A percentile compares a stretch with the other conserved stretches of the same genome.
Evolutionary conservation across 768 basidiomycete species (phyloP).

Genomic region (Tylopilus cervinicoccineus): DNA sequence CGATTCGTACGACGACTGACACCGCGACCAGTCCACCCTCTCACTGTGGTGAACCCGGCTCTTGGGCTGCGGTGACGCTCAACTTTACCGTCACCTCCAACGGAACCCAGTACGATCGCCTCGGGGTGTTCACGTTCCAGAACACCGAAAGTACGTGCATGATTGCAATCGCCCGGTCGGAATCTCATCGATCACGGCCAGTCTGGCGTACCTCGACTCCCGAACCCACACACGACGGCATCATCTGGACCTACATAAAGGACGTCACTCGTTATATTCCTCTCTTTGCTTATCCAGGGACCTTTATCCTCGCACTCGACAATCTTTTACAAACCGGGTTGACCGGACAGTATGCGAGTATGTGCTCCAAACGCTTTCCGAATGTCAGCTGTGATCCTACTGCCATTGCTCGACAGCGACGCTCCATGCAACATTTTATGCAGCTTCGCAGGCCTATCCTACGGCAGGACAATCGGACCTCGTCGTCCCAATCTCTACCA

Average conservation of each 20-base stretch:
- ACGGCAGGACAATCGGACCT: slow-evolving; percentile 56
- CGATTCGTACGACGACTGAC: not conserved
- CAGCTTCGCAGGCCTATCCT: slow-evolving; percentile 52
- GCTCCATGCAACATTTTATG: slow-evolving; percentile 69
- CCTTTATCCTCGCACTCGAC: slow-evolving; percentile 70
- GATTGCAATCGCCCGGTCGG: not conserved
- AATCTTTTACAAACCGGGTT: slow-evolving; percentile 57
- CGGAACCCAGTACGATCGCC: slow-evolving; percentile 71
- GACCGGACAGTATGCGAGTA: slow-evolving; percentile 71
- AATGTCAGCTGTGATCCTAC: slow-evolving; percentile 1
- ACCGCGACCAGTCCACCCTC: slow-evolving; percentile 54
- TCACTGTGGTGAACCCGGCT: slow-evolving; percentile 63
- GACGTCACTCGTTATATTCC: slow-evolving; percentile 72
- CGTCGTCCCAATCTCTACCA: slow-evolving; percentile 68
- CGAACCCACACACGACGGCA: slow-evolving; percentile 65
- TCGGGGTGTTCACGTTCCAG: slow-evolving; percentile 71
- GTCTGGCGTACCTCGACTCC: slow-evolving; percentile 82
- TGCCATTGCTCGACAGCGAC: slow-evolving; percentile 41
- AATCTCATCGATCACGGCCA: slow-evolving; percentile 20
- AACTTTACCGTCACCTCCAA: slow-evolving; percentile 78
- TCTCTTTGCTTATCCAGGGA: slow-evolving; percentile 63
- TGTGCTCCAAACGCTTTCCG: slow-evolving; percentile 3
- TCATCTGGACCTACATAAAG: slow-evolving; percentile 76
- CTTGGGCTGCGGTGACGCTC: slow-evolving; percentile 71
- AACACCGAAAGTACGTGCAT: slow-evolving; percentile 66